A percentile compares a stretch with the other conserved stretches of the same genome.
Conservation (phyloP, 2,329 filamentous ascomycete genomes). For the Colletotrichum liriopes region DNA sequence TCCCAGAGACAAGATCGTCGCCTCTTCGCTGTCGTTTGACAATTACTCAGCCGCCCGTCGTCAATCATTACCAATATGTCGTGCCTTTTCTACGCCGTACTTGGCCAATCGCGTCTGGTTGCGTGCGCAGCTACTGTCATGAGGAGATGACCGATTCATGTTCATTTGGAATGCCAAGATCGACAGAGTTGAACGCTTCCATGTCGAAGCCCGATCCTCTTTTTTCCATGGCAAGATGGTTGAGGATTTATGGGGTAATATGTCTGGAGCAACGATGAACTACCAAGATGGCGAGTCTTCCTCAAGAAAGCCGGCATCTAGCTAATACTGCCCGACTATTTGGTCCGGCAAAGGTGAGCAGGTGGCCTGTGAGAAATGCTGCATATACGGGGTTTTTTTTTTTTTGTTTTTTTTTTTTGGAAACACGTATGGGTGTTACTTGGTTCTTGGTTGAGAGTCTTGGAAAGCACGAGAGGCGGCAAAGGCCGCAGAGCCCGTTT, state of each 20-base stretch:
- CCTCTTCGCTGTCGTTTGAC: background rate
- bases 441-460: no score
- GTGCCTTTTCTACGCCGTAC: background rate
- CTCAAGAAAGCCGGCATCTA: no score
- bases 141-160: background rate
- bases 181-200: background rate
- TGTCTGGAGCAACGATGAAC: background rate
- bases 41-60: background rate
- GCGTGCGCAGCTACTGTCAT: background rate
- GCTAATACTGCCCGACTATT: no score
- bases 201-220: background rate
- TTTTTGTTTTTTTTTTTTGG: no score
- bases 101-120: background rate
- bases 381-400: no score
- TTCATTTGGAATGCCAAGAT: background rate
- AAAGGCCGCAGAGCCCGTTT: no score
- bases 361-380: no score
- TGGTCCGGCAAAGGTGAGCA: no score
- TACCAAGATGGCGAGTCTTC: no score
- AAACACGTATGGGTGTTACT: no score
- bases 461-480: no score
- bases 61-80: constrained; percentile 1
- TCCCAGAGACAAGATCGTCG: background rate
- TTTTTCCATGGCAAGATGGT: background rate
- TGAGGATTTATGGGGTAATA: background rate